These are phyloP conservation scores for Sistotremastrum suecicum DNA, from an alignment of 768 basidiomycete genomes.

Conservation along the genomic window DNA sequence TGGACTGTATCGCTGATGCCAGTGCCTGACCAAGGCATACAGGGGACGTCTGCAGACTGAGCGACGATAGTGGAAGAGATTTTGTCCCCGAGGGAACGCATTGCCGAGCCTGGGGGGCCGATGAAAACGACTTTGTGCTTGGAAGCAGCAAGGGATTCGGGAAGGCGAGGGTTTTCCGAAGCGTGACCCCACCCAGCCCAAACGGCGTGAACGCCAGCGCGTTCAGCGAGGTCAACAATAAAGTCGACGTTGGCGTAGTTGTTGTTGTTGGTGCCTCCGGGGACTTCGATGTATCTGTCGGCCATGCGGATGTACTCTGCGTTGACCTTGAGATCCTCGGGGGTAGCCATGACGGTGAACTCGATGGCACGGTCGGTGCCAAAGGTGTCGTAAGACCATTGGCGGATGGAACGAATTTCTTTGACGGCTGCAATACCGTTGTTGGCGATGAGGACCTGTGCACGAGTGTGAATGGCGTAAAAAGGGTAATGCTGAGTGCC, in stretches of 20 bases:
- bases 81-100: constrained; percentile 98
- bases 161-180: constrained; percentile 94
- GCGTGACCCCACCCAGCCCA: constrained; percentile 99
- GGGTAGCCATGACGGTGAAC: constrained; percentile 99
- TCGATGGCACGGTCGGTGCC: constrained; percentile 92
- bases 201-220: constrained; percentile 94
- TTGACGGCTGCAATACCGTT: constrained; percentile 99
- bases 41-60: constrained; percentile 90
- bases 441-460: constrained; percentile 93
- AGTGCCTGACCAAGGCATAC: constrained; percentile 97
- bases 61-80: constrained; percentile 99
- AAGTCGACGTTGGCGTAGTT: constrained; percentile 99
- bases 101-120: constrained; percentile 95
- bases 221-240: constrained; percentile 95
- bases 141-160: constrained; percentile 82
- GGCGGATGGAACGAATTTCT: constrained; percentile 95
- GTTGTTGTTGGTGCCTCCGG: constrained; percentile 97
- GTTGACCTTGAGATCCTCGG: constrained; percentile 96
- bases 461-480: constrained; percentile 1
- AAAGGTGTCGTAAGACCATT: constrained; percentile 99
- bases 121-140: constrained; percentile 98
- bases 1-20: constrained; percentile 81
- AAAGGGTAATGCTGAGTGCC: constrained; percentile 1
- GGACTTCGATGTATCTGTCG: constrained; percentile 96
- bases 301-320: constrained; percentile 99